Evolutionary conservation across 805 yeast species (phyloP), one percentile per base, ranked within the genome.

Genomic region (Saccharomycopsis selenospora): DNA sequence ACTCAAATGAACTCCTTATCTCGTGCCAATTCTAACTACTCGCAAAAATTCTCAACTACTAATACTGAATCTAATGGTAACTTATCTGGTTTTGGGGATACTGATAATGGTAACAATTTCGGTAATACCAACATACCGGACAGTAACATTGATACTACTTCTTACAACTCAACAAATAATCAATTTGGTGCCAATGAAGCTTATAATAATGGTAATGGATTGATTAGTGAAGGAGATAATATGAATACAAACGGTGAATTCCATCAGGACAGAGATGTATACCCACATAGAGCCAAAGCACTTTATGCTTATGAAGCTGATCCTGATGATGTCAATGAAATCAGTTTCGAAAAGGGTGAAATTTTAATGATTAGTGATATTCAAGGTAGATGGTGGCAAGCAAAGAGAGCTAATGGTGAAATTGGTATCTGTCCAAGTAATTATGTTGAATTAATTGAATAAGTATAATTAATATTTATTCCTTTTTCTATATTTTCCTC

Each of bases 331-430:
- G 88, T 84, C 54, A 89, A 90, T 60, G 99, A 91, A 67, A 77
- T 91, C 22, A 84, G 95, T 3, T 93, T 91, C 60, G 80, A 75
- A 55, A 88, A 90, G 64, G 96, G 93, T 48, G 98, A 91, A 65
- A 69, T 88, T n/a, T 74, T 91, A 64, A 88, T 82, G 59, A 95
- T 91, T 28, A 87, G 87, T 57, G 97, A 91, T 61, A 87, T 88
- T 49, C 85, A 85, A 56, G 97, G 97, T 42, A 82, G 95, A 67
- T 91, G 99, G 99, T 91, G 98, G 98, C 96, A 89, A 67, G 97
- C 96, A 36, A 79, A 85, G 64, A 78, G 90, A 60, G 73, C 83
- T 6, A 84, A 79, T 57, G 99, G 99, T 28, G 93, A 89, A 63
- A 85, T 88, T 40, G 99, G 98, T 56, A 91, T 91, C 59, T 89